A percentile compares a stretch with the other conserved stretches of the same genome.
Conservation (phyloP, 2,329 filamentous ascomycete genomes). For the Colletotrichum ledebouriae region DNA sequence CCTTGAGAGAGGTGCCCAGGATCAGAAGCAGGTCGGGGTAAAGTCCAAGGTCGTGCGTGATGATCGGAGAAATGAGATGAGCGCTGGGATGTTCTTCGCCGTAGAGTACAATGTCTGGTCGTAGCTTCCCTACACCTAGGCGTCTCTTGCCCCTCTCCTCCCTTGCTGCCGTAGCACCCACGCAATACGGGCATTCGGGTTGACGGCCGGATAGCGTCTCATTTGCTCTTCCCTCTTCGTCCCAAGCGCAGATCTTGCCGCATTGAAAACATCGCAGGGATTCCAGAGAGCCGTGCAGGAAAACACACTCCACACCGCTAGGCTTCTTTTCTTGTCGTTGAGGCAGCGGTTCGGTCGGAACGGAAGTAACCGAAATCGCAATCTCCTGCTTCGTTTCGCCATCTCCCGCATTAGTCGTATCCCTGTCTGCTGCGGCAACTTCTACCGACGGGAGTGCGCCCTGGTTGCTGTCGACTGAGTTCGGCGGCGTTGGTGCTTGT, state of each 20-base stretch:
- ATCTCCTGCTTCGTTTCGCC: neutral
- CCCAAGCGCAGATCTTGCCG: constrained; percentile 70
- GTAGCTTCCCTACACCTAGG: constrained; percentile 75
- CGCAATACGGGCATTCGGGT: constrained; percentile 76
- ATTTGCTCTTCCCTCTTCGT: constrained; percentile 66
- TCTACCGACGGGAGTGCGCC: neutral
- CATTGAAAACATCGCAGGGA: constrained; percentile 75
- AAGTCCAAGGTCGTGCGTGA: constrained; percentile 75
- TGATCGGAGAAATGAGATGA: constrained; percentile 75
- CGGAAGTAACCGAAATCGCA: neutral
- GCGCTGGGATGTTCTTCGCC: constrained; percentile 80
- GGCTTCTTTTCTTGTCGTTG: constrained; percentile 23
- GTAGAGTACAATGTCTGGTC: constrained; percentile 81
- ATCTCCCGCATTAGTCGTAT: neutral
- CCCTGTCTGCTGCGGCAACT: neutral
- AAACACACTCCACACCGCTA: constrained; percentile 73
- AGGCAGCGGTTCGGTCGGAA: neutral
- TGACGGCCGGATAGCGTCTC: constrained; percentile 74
- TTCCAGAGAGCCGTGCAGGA: constrained; percentile 77
- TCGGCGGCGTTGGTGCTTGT: constrained; percentile 36
- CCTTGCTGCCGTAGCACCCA: constrained; percentile 71
- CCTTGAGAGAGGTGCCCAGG: constrained; percentile 77
- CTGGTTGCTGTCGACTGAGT: neutral
- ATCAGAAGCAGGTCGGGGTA: constrained; percentile 77
- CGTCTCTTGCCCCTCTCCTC: constrained; percentile 76